Evolutionary conservation across 441 rosid species (phyloP), one percentile per base, ranked within the genome.

Genomic region (Melastoma candidum): DNA sequence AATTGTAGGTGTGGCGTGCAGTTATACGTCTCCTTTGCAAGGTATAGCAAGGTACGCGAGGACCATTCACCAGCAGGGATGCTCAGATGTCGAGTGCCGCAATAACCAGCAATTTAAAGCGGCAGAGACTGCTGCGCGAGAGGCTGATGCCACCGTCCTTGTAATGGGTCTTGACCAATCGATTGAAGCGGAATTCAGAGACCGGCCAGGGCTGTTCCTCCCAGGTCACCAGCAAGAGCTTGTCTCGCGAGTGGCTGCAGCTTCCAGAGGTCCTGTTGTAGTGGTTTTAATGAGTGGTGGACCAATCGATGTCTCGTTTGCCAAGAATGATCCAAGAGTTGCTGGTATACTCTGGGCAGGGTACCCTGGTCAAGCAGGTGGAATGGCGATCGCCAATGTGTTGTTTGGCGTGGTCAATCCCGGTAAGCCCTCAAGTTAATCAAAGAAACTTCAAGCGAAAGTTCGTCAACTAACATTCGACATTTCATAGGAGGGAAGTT

Each of bases 341-440:
- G 12, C 62, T 1, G 83, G 82, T 6, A 85, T 88, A 36, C 10
- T 92, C 39, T 92, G 98, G 98, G 92, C 87, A 43, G 98, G 98
- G 11, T 92, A 92, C 58, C 96, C 94, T 0, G 98, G 98, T 48
- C 95, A 87, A 26, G 90, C 84, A n/a, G 98, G 98, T 3, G 97
- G 97, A 4, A 67, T 78, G 0, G 98, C 98, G 44, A 82, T 92
- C 11, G 90, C 90, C 4, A 94, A 92, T 62, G 53, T 87, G 1
- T 48, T 92, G 67, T 90, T 73, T 36, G 96, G 95, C 48, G 65
- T 70, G 0, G 58, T 76, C 11, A 92, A 87, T 49, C 96, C 96
- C 56, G 82, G 89, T 78, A 62, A 29, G 3, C 36, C 36, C 7
- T 3, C 36, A 17, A 17, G 36, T 6, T 29, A 29, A 29, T 3